Conservation (phyloP, 2,329 filamentous ascomycete species). For the Phymatotrichopsis omnivora region DNA sequence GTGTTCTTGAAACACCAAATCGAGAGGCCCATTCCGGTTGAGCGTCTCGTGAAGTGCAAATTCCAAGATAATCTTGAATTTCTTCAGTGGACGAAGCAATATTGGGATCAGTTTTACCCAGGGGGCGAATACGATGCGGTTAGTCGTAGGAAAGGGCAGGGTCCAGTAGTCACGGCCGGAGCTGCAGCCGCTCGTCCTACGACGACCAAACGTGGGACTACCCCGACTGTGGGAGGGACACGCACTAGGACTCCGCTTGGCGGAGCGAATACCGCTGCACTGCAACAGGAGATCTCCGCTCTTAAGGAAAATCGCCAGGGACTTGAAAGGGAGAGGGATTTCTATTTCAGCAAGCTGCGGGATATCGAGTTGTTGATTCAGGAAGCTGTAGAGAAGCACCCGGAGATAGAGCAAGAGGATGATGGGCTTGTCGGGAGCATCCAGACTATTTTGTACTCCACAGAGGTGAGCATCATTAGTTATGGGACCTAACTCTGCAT, state of each 20-base stretch:
- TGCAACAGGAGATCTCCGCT: slow-evolving; percentile 75
- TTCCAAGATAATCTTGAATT: slow-evolving; percentile 99
- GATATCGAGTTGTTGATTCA: slow-evolving; percentile 95
- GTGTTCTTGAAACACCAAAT: slow-evolving; percentile 70
- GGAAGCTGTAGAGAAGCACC: slow-evolving; percentile 83
- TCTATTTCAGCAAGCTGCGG: slow-evolving; percentile 97
- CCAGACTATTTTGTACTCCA: slow-evolving; percentile 93
- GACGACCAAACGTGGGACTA: slow-evolving; percentile 37
- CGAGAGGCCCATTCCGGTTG: slow-evolving; percentile 82
- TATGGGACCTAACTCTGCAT: slow-evolving; percentile 1
- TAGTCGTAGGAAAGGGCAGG: slow-evolving; percentile 67
- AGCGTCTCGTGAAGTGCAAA: slow-evolving; percentile 89
- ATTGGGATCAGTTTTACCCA: slow-evolving; percentile 97
- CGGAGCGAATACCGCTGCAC: slow-evolving; percentile 53
- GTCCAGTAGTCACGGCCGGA: slow-evolving; percentile 44
- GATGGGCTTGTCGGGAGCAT: slow-evolving; percentile 89
- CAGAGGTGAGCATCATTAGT: slow-evolving; percentile 50
- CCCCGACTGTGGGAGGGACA: slow-evolving; percentile 39
- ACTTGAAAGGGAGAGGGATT: slow-evolving; percentile 90
- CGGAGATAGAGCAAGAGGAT: slow-evolving; percentile 88
- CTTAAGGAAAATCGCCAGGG: slow-evolving; percentile 94
- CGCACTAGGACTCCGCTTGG: slow-evolving; percentile 33
- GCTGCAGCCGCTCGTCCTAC: slow-evolving; percentile 36
- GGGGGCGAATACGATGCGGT: slow-evolving; percentile 95
- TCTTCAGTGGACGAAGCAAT: slow-evolving; percentile 89